Conservation (phyloP, 106 monocot species). For the Dioscorea alata region DNA sequence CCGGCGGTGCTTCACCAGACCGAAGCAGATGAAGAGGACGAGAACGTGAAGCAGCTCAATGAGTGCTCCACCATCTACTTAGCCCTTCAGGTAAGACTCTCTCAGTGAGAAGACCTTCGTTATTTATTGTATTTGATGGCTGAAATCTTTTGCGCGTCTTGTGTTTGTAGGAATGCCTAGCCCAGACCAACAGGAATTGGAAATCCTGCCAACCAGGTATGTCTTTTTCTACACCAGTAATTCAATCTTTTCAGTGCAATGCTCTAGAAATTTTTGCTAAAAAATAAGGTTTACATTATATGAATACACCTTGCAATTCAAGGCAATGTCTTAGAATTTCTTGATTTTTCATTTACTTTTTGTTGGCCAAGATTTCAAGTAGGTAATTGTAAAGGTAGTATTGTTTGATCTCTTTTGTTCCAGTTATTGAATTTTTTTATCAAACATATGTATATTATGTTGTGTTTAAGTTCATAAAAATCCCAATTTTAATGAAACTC, state of each 20-base stretch:
- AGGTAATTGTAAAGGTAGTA: background rate
- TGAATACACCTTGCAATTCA: too few relatives aligned
- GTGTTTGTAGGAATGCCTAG: conserved; percentile 77
- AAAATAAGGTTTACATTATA: too few relatives aligned
- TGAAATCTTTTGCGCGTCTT: background rate
- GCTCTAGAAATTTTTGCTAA: too few relatives aligned
- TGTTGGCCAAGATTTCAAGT: background rate
- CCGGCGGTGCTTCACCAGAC: conserved; percentile 32
- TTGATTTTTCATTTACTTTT: background rate
- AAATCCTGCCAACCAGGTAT: conserved; percentile 70
- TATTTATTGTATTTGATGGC: background rate
- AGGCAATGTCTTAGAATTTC: background rate
- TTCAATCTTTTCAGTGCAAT: too few relatives aligned
- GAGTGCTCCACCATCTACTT: conserved; percentile 84
- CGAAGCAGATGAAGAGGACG: conserved; percentile 86
- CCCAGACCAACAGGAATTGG: conserved; percentile 70
- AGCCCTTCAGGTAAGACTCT: conserved; percentile 46
- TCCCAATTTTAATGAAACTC: too few relatives aligned
- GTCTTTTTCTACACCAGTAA: too few relatives aligned
- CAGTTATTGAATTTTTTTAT: too few relatives aligned
- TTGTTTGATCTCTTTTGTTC: background rate
- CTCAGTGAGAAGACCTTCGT: background rate
- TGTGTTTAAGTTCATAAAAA: too few relatives aligned
- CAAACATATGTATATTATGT: too few relatives aligned
- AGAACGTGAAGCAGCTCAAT: conserved; percentile 90